Percentiles rank a stretch among this genome's conserved stretches.
Evolutionary conservation across 2,329 filamentous ascomycete species (phyloP).

Genomic region (Lasiodiplodia theobromae): DNA sequence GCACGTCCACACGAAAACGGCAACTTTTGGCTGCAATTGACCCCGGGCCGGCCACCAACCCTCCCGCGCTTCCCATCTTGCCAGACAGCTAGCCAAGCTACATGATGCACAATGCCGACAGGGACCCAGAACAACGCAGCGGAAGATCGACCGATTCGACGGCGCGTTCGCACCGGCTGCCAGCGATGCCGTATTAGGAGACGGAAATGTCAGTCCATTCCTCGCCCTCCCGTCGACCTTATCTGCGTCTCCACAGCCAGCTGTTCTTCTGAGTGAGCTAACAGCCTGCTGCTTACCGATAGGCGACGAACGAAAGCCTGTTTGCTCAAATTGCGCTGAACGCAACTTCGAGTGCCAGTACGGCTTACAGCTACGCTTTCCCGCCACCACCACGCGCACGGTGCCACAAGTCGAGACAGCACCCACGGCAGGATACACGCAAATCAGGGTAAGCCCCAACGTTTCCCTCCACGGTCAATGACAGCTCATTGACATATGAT

Average conservation of each 20-base stretch:
- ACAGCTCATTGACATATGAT: not conserved
- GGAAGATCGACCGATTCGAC: conserved; percentile 24
- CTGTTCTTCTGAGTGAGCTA: not conserved
- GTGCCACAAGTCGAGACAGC: conserved; percentile 35
- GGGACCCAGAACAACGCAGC: not conserved
- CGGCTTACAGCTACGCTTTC: conserved; percentile 56
- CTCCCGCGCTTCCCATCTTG: not conserved
- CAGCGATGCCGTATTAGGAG: conserved; percentile 58
- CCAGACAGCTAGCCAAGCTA: not conserved
- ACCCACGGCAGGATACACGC: not conserved
- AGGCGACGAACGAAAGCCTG: conserved; percentile 61
- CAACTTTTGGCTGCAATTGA: conserved; percentile 16
- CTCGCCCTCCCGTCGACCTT: not conserved
- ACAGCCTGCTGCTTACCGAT: not conserved
- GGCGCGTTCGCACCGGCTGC: conserved; percentile 49
- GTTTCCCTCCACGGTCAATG: too few species aligned
- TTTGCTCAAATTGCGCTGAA: conserved; percentile 56
- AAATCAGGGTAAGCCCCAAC: not conserved
- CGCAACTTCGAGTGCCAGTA: conserved; percentile 59
- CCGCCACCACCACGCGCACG: conserved; percentile 58
- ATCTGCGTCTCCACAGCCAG: not conserved
- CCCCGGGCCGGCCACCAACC: not conserved
- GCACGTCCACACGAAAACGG: conserved; percentile 1
- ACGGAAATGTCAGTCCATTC: conserved; percentile 55
- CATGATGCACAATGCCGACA: conserved; percentile 13